Evolutionary conservation across 2,329 filamentous ascomycete genomes (phyloP).

Genomic region (Ampelomyces quisqualis): DNA sequence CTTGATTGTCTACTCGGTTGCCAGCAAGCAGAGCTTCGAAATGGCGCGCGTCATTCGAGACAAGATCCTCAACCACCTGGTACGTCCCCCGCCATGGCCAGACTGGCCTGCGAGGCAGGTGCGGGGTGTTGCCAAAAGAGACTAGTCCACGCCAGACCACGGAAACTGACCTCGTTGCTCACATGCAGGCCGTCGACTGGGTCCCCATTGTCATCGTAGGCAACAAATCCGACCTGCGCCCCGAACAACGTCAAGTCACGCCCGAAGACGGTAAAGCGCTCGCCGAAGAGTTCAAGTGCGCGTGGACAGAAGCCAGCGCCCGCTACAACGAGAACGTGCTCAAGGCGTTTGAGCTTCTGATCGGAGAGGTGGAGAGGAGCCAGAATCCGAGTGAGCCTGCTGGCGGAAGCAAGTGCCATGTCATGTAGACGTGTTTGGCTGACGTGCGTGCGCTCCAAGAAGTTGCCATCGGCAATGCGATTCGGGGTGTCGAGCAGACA

Average conservation of each 20-base stretch:
- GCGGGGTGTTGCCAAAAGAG: too few relatives aligned
- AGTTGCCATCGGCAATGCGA: constrained; percentile 4
- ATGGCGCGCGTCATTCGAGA: constrained; percentile 96
- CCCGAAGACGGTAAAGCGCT: constrained; percentile 82
- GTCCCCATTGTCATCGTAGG: constrained; percentile 93
- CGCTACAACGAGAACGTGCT: constrained; percentile 91
- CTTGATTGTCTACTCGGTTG: constrained; percentile 97
- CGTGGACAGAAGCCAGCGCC: constrained; percentile 92
- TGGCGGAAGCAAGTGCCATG: constrained; percentile 73
- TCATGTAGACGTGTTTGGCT: constrained; percentile 69
- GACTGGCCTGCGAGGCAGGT: too few relatives aligned
- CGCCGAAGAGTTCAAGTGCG: constrained; percentile 84
- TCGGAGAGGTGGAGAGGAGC: constrained; percentile 90
- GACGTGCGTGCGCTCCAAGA: constrained; percentile 16
- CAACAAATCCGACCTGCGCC: constrained; percentile 92
- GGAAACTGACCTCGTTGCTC: constrained; percentile 12
- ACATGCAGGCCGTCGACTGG: constrained; percentile 75
- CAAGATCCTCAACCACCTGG: constrained; percentile 95
- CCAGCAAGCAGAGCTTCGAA: constrained; percentile 89
- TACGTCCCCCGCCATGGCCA: constrained; percentile 50
- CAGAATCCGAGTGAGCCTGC: constrained; percentile 86
- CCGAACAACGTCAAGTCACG: constrained; percentile 89
- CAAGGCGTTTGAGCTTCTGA: constrained; percentile 90
- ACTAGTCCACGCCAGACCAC: too few relatives aligned
- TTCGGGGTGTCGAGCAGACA: constrained; percentile 3